Conservation (phyloP, 225 moss, liverwort and hornwort species). For the Polytrichum formosum region DNA sequence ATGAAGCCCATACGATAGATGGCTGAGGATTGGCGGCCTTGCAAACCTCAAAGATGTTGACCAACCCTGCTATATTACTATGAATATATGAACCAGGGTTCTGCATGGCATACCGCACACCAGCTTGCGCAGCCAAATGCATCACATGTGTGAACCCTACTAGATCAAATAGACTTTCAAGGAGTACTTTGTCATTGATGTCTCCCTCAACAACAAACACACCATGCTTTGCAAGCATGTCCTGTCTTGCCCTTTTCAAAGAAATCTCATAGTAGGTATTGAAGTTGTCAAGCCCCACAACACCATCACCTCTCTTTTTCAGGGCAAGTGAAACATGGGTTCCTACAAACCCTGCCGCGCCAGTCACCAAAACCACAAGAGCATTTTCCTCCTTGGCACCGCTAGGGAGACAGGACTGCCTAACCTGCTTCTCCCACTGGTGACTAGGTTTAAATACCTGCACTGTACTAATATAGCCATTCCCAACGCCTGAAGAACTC, state of each 20-base stretch:
- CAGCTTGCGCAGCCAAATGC: constrained; percentile 64
- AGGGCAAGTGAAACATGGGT: constrained; percentile 57
- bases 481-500: constrained; percentile 49
- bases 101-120: constrained; percentile 66
- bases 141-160: constrained; percentile 57
- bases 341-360: constrained; percentile 60
- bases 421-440: constrained; percentile 50
- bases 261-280: constrained; percentile 64
- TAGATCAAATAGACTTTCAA: constrained; percentile 49
- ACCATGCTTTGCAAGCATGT: constrained; percentile 46
- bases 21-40: constrained; percentile 64
- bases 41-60: constrained; percentile 64
- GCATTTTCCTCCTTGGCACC: constrained; percentile 29
- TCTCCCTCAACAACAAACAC: constrained; percentile 60
- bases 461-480: constrained; percentile 44
- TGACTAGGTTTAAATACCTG: constrained; percentile 48
- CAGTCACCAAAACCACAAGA: constrained; percentile 55
- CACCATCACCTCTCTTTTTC: constrained; percentile 59
- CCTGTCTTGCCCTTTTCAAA: constrained; percentile 60
- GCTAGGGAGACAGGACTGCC: constrained; percentile 43
- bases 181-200: constrained; percentile 52
- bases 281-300: constrained; percentile 58
- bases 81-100: constrained; percentile 62
- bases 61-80: constrained; percentile 60
- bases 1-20: constrained; percentile 63